A percentile compares a stretch with the other conserved stretches of the same genome.
phyloP scores from a whole-genome alignment of 2,329 filamentous ascomycete genomes.

The Aspergillus sp. region DNA sequence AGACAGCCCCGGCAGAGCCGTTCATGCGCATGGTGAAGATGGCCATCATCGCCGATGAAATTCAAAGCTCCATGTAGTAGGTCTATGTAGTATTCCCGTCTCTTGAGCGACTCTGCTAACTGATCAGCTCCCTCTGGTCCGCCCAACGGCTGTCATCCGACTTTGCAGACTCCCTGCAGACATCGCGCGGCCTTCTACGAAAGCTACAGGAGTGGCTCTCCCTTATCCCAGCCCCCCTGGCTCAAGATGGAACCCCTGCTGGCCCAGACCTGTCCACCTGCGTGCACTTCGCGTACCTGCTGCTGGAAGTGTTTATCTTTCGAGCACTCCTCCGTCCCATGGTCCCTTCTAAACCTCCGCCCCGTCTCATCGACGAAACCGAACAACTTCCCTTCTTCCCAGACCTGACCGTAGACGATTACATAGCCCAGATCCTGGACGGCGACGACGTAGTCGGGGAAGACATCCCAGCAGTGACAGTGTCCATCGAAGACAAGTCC shows the following conservation, averaged over 20 bases:
- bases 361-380: conserved; percentile 24
- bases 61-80: conserved; percentile 34
- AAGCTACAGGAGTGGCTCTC: conserved; percentile 33
- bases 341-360: conserved; percentile 28
- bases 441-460: conserved; percentile 5
- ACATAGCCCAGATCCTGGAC: conserved; percentile 25
- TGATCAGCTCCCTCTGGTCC: conserved; percentile 28
- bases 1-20: neutral
- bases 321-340: conserved; percentile 35
- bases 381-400: neutral
- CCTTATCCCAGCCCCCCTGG: neutral
- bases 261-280: neutral
- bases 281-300: conserved; percentile 37
- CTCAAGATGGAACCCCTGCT: neutral
- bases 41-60: conserved; percentile 30
- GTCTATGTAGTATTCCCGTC: neutral
- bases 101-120: neutral
- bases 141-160: conserved; percentile 31
- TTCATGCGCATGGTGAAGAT: conserved; percentile 13
- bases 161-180: conserved; percentile 30
- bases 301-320: conserved; percentile 37
- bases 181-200: conserved; percentile 27
- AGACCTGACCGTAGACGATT: conserved; percentile 19
- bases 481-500: conserved; percentile 25
- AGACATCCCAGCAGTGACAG: conserved; percentile 22